Evolutionary conservation across 1,139 yeast genomes (phyloP), one percentile per base, ranked within the genome.

Genomic region (Arxiozyma telluris): DNA sequence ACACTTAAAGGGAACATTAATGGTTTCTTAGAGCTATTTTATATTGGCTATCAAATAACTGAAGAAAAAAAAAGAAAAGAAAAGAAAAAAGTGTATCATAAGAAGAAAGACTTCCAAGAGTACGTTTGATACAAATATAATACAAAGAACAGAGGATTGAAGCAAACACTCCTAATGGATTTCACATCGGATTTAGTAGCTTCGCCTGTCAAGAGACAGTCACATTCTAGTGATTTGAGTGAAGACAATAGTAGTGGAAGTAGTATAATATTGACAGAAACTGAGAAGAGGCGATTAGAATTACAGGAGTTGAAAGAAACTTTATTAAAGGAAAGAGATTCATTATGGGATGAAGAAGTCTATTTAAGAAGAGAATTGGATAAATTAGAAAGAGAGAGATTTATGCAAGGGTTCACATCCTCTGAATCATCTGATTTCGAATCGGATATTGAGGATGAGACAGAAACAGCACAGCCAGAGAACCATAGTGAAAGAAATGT

Each of bases 221-320:
- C 25, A 20, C 41, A 8, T 11, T 45, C 20, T 8, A 45, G 38
- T 11, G 44, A 39, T 43, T 12, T 12, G 6, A 45, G 54, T 21
- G 44, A 44, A n/a, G 43, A 44, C 27, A 30, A 23, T 20, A 23
- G 43, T 20, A 41, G 49, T 39, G 47, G 17, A n/a, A 41, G 18
- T 11, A 23, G 47, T 20, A 42, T 18, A 23, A 18, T 54, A 34
- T 27, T 60, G 41, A 51, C 55, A 22, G 55, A 53, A n/a, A 55
- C 55, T 21, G 61, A 63, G 39, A 47, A 55, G 41, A 44, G 52
- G 21, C 47, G 51, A 39, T 22, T 63, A 20, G 44, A 55, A 47
- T 52, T 63, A 39, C 59, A 56, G 34, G 64, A 62, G 17, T 49
- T 50, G 50, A 58, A 58, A 34, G 62, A 61, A 21, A 27, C 38